A percentile compares a stretch with the other conserved stretches of the same genome.
Evolutionary conservation across 1,139 yeast genomes (phyloP).

Genomic region (Diutina rugosa): DNA sequence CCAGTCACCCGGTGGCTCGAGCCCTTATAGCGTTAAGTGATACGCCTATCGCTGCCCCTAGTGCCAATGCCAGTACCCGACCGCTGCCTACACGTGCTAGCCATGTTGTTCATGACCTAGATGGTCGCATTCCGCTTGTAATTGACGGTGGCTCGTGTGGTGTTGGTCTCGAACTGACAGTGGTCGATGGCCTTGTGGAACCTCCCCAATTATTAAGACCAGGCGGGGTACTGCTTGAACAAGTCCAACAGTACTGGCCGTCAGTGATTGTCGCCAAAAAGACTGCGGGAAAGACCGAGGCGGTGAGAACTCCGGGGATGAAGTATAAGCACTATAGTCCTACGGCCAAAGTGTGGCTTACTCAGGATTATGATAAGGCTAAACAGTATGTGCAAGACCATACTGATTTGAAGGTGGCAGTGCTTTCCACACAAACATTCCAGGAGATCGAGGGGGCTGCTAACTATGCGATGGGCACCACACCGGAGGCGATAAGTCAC

Average conservation of each 20-base stretch:
- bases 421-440: background rate
- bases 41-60: slow-evolving; percentile 91
- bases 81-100: slow-evolving; percentile 87
- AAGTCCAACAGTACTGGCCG: slow-evolving; percentile 48
- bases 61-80: slow-evolving; percentile 90
- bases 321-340: slow-evolving; percentile 94
- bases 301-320: slow-evolving; percentile 95
- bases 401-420: background rate
- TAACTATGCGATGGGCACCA: slow-evolving; percentile 28
- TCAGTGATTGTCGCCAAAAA: slow-evolving; percentile 51
- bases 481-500: slow-evolving; percentile 55
- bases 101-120: slow-evolving; percentile 71
- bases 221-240: slow-evolving; percentile 82
- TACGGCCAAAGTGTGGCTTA: slow-evolving; percentile 59
- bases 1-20: slow-evolving; percentile 78
- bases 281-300: slow-evolving; percentile 51
- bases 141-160: slow-evolving; percentile 82
- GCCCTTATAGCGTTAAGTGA: slow-evolving; percentile 82
- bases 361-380: background rate
- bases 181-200: slow-evolving; percentile 69
- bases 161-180: slow-evolving; percentile 94
- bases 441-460: background rate
- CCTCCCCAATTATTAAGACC: slow-evolving; percentile 91
- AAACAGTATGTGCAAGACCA: background rate
- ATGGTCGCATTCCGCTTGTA: slow-evolving; percentile 72